These are phyloP conservation scores for Backusella luteola DNA, from an alignment of 192 early-diverging fungal genomes.

Conservation along the genomic window DNA sequence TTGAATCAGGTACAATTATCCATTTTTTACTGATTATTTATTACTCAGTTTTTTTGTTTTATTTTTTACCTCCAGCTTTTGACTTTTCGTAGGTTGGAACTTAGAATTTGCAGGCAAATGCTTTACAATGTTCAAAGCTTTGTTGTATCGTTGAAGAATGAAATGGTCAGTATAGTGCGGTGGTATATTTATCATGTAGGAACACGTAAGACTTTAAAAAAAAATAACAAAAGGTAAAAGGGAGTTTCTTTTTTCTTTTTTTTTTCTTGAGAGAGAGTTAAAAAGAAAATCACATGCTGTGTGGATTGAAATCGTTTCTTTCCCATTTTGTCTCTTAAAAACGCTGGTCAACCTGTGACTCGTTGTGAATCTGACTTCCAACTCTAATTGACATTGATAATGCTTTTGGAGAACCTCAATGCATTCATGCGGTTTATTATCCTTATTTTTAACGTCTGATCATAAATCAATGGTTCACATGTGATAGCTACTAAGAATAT, in stretches of 20 bases:
- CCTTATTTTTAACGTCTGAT: background rate
- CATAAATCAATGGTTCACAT: background rate
- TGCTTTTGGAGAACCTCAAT: background rate
- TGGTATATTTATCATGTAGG: constrained; percentile 15
- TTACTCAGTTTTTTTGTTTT: background rate
- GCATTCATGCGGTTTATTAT: background rate
- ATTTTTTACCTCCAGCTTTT: constrained; percentile 16
- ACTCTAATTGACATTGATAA: background rate
- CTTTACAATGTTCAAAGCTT: constrained; percentile 37
- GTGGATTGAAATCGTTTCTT: background rate
- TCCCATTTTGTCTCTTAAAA: background rate
- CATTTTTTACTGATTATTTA: background rate
- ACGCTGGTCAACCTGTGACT: background rate
- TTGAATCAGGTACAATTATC: background rate
- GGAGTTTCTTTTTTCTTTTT: background rate
- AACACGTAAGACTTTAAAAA: constrained; percentile 9
- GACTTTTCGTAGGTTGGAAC: constrained; percentile 34
- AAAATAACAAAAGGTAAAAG: constrained; percentile 1
- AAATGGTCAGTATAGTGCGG: constrained; percentile 11
- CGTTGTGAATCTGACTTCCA: background rate
- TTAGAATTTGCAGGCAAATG: constrained; percentile 27
- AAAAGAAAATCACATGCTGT: constrained; percentile 11
- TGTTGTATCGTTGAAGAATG: constrained; percentile 30
- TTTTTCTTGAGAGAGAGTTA: background rate
- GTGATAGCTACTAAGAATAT: background rate